Conservation (phyloP, 23 red algal genomes). For the Gracilaria caudata region DNA sequence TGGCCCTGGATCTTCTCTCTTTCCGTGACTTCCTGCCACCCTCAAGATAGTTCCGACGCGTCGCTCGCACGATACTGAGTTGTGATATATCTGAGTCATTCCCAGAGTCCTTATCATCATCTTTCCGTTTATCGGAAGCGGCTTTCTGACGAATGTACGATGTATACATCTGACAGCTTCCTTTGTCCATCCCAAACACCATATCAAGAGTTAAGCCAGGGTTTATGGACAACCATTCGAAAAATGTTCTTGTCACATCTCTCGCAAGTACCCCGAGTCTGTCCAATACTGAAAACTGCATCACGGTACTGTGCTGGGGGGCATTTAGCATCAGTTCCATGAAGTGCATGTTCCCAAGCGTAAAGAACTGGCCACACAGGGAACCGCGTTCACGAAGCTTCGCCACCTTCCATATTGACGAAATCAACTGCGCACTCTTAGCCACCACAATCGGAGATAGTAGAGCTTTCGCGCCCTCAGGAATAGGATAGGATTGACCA, state of each 20-base stretch:
- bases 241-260: conserved; percentile 51
- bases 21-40: background rate
- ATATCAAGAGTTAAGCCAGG: conserved; percentile 49
- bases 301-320: conserved; percentile 7
- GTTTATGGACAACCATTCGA: conserved; percentile 44
- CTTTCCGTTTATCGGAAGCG: too few species aligned
- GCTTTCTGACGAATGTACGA: conserved; percentile 28
- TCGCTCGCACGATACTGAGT: background rate
- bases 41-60: background rate
- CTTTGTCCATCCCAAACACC: conserved; percentile 60
- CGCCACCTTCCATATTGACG: conserved; percentile 58
- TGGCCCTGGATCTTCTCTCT: background rate
- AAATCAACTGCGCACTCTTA: conserved; percentile 41
- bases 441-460: conserved; percentile 40
- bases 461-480: conserved; percentile 44
- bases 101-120: conserved; percentile 25
- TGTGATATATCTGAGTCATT: conserved; percentile 50
- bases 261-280: conserved; percentile 21
- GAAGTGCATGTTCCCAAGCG: conserved; percentile 56
- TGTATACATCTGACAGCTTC: conserved; percentile 32
- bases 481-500: conserved; percentile 31
- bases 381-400: conserved; percentile 54
- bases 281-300: conserved; percentile 26
- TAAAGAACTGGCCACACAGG: conserved; percentile 53
- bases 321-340: conserved; percentile 36